A percentile compares a stretch with the other conserved stretches of the same genome.
Evolutionary conservation across 345 rosid genomes (phyloP).

Genomic region (Hypericum androsaemum): DNA sequence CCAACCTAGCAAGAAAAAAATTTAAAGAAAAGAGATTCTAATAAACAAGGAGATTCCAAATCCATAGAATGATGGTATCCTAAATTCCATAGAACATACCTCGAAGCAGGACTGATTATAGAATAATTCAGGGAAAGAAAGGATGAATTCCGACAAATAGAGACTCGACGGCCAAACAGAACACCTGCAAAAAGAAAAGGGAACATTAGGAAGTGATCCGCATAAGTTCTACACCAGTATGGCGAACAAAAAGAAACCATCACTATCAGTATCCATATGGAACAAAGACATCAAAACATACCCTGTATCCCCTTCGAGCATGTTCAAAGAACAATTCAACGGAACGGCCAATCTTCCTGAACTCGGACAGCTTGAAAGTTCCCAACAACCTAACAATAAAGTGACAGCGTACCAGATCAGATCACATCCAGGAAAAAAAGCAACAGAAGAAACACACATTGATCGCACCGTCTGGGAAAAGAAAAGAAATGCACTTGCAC

Average conservation of each 20-base stretch:
- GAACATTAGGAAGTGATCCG: constrained; percentile 2
- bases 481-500: constrained; percentile 59
- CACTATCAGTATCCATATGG: too few relatives aligned
- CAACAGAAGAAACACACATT: constrained; percentile 8
- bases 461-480: constrained; percentile 50
- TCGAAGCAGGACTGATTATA: constrained; percentile 60
- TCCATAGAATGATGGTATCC: too few relatives aligned
- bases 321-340: constrained; percentile 63
- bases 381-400: constrained; percentile 28
- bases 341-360: constrained; percentile 46
- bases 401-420: background rate
- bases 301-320: constrained; percentile 95
- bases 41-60: too few relatives aligned
- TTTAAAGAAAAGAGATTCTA: too few relatives aligned
- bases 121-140: constrained; percentile 62
- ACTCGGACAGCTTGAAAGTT: constrained; percentile 31
- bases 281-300: constrained; percentile 14
- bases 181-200: constrained; percentile 38
- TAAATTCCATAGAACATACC: constrained; percentile 26
- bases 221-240: background rate
- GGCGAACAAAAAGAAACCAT: too few relatives aligned
- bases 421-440: constrained; percentile 4
- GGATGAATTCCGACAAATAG: constrained; percentile 59
- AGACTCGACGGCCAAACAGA: constrained; percentile 81
- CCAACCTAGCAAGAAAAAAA: constrained; percentile 43